Evolutionary conservation across 2,329 filamentous ascomycete species (phyloP).

Genomic region (Microdochium trichocladiopsis): DNA sequence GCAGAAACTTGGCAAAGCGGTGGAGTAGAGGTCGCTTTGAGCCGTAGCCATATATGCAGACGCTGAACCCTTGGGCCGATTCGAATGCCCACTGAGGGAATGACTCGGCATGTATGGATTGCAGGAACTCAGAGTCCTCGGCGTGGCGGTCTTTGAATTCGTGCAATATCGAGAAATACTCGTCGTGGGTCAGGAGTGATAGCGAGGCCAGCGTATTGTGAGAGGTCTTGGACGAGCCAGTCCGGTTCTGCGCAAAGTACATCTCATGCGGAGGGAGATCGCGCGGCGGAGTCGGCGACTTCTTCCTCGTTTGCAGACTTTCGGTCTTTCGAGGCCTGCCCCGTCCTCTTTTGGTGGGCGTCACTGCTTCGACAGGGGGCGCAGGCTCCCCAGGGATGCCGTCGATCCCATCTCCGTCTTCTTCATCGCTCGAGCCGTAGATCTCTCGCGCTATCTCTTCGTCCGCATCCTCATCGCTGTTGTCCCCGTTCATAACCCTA

Average conservation of each 20-base stretch:
- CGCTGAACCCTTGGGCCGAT: conserved; percentile 74
- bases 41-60: conserved; percentile 89
- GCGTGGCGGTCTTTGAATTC: conserved; percentile 62
- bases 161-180: conserved; percentile 71
- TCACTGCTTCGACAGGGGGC: conserved; percentile 21
- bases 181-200: conserved; percentile 77
- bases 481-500: conserved; percentile 54
- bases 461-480: conserved; percentile 66
- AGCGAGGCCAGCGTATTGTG: conserved; percentile 74
- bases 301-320: conserved; percentile 35
- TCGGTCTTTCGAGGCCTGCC: conserved; percentile 36
- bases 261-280: conserved; percentile 82
- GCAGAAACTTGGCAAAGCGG: conserved; percentile 66
- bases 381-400: conserved; percentile 9
- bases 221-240: conserved; percentile 75
- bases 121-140: conserved; percentile 62
- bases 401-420: conserved; percentile 29
- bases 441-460: conserved; percentile 65
- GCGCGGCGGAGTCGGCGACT: conserved; percentile 71
- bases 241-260: conserved; percentile 89
- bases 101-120: conserved; percentile 68
- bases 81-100: conserved; percentile 94
- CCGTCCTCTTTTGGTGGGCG: conserved; percentile 41
- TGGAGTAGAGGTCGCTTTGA: conserved; percentile 75
- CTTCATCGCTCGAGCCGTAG: conserved; percentile 48